Evolutionary conservation across 2,329 filamentous ascomycete species (phyloP), one percentile per base, ranked within the genome.

Genomic region (Colletotrichum spaethianum): DNA sequence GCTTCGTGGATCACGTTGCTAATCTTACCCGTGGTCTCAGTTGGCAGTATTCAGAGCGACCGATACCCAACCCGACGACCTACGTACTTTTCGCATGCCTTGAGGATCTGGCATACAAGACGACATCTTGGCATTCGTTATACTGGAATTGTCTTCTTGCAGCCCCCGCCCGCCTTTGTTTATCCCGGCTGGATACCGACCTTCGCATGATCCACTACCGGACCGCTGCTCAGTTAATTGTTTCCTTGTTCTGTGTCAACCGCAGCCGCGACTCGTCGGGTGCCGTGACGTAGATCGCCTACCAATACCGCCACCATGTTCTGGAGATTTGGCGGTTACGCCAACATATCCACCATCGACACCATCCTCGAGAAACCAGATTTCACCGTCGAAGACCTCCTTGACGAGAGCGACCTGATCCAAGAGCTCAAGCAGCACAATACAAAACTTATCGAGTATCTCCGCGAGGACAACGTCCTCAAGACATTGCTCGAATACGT

Each of bases 341-440:
- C 95, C 88, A 97, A 94, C 89, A 93, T 98, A 85, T 98, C 96
- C 79, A 93, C 95, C 80, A 94, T 99, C 84, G 96, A 98, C 84
- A 95, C 93, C 77, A 94, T 99, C 80, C 94, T 99, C 82, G 96
- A 99, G 82, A 98, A 98, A 84, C 92, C 97, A 77, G 94, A 98
- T 84, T 95, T 98, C 81, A 95, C 94, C 63, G 92, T 98, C 76
- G 96, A 99, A 84, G 96, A 98, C 81, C 88, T 99, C 72, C 91
- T 99, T 74, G 95, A 98, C 82, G 96, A 99, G 87, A 93, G 93
- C 79, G 96, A 99, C 81, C 86, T 98, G 78, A 96, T 98, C 77
- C 95, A 98, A 83, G 96, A 99, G 88, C 90, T 99, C 75, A 99
- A 98, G 86, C 94, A 97, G 83, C 95, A 98, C 85, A 98, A 99